Evolutionary conservation across 2,329 filamentous ascomycete genomes (phyloP), one percentile per base, ranked within the genome.

Genomic region (Cordyceps farinosa): DNA sequence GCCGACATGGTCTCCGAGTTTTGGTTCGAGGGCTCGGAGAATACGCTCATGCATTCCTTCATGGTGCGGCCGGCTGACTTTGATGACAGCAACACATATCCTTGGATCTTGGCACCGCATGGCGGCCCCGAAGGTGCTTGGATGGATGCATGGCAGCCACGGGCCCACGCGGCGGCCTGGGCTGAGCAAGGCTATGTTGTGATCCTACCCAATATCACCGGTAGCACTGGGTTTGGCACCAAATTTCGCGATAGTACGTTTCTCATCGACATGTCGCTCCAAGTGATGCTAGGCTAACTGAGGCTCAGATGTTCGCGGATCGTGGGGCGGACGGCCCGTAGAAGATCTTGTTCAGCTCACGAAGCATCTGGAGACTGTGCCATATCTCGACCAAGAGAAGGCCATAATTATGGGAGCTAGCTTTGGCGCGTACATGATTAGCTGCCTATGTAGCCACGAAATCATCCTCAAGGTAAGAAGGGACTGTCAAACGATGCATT

Each of bases 101-200:
- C 78, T 2, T 68, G 78, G 61, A 71, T 75, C 0, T 50, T 80
- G 3, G 66, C 75, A 17, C 70, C 77, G 11, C 77, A 79, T 38
- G 77, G 74, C 10, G 75, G 74, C 0, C 77, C 84, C 0, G 78
- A 79, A 61, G 70, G 72, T 3, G 75, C 81, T 2, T 84, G 80
- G 80, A 76, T 75, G n/a, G 82, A 87, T 65, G 73, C 76, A 55
- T 86, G 83, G 83, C 79, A 66, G 74, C 78, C 68, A 59, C 75
- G 70, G 66, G 84, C 80, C 79, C 86, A 87, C 65, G 75, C 78
- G 1, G 79, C 80, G 1, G 74, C 84, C 3, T 87, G 84, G 74
- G 85, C 84, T 4, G 83, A 86, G 67, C 82, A 87, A 69, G 85
- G 85, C 9, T 87, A 87, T 64, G 75, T 87, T 10, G 80, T 86